Conservation (phyloP, 441 rosid genomes). For the Daphne laureola region DNA sequence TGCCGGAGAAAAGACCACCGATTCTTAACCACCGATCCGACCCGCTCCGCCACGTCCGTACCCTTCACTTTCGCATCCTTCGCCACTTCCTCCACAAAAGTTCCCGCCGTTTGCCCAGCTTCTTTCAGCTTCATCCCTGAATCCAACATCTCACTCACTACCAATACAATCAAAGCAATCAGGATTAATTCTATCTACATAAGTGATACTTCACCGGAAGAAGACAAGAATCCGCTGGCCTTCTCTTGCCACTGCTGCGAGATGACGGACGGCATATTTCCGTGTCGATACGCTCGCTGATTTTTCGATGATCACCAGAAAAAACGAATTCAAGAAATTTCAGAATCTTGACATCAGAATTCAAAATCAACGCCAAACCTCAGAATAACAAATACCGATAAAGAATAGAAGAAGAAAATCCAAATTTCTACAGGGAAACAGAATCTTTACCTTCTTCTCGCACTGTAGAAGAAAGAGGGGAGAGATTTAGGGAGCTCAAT, state of each 20-base stretch:
- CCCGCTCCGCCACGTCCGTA: conserved; percentile 68
- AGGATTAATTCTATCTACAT: not conserved
- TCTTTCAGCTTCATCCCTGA: conserved; percentile 78
- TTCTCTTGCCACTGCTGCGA: conserved; percentile 87
- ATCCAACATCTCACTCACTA: conserved; percentile 9
- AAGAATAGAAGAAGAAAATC: not conserved
- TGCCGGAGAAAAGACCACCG: conserved; percentile 78
- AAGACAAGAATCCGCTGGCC: conserved; percentile 77
- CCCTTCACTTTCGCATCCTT: conserved; percentile 91
- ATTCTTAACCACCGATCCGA: conserved; percentile 62
- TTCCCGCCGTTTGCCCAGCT: conserved; percentile 77
- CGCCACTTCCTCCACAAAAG: conserved; percentile 73
- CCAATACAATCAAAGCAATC: not conserved
- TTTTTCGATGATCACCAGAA: not conserved
- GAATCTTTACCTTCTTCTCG: no score
- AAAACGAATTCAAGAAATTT: not conserved
- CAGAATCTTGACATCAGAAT: not conserved
- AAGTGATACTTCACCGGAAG: conserved; percentile 50
- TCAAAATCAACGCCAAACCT: not conserved
- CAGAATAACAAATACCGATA: not conserved
- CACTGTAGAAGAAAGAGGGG: no score
- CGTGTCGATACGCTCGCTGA: no score
- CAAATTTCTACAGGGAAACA: not conserved
- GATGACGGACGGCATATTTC: conserved; percentile 57
- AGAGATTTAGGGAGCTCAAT: no score